A percentile compares a stretch with the other conserved stretches of the same genome.
Evolutionary conservation across 805 yeast genomes (phyloP).

Genomic region (Candida anglica): DNA sequence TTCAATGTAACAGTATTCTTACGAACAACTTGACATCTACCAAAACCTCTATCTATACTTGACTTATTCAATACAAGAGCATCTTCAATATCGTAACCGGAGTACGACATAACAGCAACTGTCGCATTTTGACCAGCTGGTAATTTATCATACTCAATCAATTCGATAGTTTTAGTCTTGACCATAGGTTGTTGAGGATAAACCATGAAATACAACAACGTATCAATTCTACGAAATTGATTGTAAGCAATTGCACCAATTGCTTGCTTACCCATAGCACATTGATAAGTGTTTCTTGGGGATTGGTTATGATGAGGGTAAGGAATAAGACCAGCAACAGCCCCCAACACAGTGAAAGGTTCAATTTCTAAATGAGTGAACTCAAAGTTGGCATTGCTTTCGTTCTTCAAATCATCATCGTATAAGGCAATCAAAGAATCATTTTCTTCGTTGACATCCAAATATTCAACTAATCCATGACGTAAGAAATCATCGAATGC

Average conservation of each 20-base stretch:
- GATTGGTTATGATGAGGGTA: constrained; percentile 92
- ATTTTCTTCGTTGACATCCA: constrained; percentile 96
- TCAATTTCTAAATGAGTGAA: constrained; percentile 94
- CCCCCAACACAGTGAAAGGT: constrained; percentile 89
- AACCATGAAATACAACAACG: constrained; percentile 90
- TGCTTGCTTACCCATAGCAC: constrained; percentile 99
- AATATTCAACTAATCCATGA: constrained; percentile 86
- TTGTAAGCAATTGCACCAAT: constrained; percentile 98
- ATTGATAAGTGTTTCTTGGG: constrained; percentile 88
- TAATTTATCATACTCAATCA: constrained; percentile 89
- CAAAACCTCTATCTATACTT: constrained; percentile 93
- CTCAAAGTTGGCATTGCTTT: constrained; percentile 38
- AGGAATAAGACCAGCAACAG: constrained; percentile 89
- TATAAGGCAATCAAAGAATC: constrained; percentile 90
- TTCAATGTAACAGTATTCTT: constrained; percentile 88
- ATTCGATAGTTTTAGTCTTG: constrained; percentile 92
- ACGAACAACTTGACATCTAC: constrained; percentile 92
- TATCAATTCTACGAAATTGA: constrained; percentile 93
- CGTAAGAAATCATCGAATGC: constrained; percentile 87
- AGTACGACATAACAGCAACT: constrained; percentile 98
- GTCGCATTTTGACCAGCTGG: constrained; percentile 99
- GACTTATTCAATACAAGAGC: constrained; percentile 93
- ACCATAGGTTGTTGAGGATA: constrained; percentile 99
- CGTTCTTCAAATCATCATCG: constrained; percentile 51
- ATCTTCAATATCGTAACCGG: constrained; percentile 99